These are phyloP conservation scores for Lecanicillium sp. DNA, from an alignment of 2,329 filamentous ascomycete species.

Conservation along the genomic window DNA sequence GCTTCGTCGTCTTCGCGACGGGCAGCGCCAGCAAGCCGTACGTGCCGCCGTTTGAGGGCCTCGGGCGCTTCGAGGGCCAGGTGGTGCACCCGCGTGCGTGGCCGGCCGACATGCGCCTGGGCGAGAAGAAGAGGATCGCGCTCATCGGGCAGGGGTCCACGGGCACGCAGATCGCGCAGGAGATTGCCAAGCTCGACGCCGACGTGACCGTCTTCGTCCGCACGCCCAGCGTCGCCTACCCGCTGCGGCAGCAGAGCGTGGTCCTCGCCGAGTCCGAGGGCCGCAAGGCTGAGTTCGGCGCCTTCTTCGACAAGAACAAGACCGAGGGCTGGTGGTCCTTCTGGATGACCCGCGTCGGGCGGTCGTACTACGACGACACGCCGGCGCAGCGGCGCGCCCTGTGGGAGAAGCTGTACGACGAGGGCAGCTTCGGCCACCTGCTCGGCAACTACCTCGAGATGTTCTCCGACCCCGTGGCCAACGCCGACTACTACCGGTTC, in stretches of 20 bases:
- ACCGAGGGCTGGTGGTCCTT: not conserved
- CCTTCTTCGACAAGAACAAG: slow-evolving; percentile 32
- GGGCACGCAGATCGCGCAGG: slow-evolving; percentile 25
- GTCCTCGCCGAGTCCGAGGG: slow-evolving; percentile 40
- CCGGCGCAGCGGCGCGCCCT: slow-evolving; percentile 37
- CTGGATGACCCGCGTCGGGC: not conserved
- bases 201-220: slow-evolving; percentile 46
- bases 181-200: slow-evolving; percentile 27
- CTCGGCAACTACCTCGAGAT: slow-evolving; percentile 33
- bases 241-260: slow-evolving; percentile 47
- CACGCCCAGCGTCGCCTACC: slow-evolving; percentile 52
- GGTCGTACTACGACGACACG: slow-evolving; percentile 17
- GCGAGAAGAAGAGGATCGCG: slow-evolving; percentile 24
- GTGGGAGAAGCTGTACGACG: slow-evolving; percentile 37
- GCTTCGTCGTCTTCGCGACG: slow-evolving; percentile 39
- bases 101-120: slow-evolving; percentile 19
- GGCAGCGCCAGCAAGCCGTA: slow-evolving; percentile 41
- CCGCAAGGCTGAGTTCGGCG: slow-evolving; percentile 21
- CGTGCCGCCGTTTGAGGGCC: slow-evolving; percentile 28
- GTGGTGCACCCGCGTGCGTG: slow-evolving; percentile 26
- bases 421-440: slow-evolving; percentile 43
- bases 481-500: slow-evolving; percentile 12
- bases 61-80: slow-evolving; percentile 24
- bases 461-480: slow-evolving; percentile 1
- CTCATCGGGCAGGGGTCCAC: slow-evolving; percentile 28